A percentile compares a stretch with the other conserved stretches of the same genome.
Evolutionary conservation across 331 rosid genomes (phyloP).

Genomic region (Pyracantha coccinea): DNA sequence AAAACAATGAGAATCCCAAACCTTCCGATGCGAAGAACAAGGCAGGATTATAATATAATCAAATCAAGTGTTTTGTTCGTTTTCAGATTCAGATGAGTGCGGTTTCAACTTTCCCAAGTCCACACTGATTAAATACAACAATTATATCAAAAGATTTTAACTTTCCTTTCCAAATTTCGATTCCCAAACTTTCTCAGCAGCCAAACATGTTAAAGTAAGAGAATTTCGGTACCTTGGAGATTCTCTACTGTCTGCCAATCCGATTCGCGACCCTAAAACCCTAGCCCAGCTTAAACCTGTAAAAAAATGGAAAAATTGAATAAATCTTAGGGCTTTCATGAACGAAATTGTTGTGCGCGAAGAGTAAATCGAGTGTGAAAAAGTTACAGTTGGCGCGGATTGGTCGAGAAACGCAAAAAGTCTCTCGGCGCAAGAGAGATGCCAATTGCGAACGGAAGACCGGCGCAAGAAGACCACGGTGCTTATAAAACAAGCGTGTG

Average conservation of each 20-base stretch:
- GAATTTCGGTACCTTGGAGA: background rate
- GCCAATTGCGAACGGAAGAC: background rate
- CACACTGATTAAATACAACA: background rate
- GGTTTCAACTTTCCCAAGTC: background rate
- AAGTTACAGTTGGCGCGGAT: conserved; percentile 10
- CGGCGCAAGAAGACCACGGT: background rate
- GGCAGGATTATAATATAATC: background rate
- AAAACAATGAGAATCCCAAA: background rate
- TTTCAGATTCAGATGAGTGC: background rate
- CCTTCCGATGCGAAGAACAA: background rate
- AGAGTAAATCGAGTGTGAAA: background rate
- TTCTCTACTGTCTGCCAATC: background rate
- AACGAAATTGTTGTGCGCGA: background rate
- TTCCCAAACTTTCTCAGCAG: background rate
- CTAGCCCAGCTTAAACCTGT: conserved; percentile 24
- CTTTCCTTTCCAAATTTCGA: background rate
- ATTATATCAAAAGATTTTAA: background rate
- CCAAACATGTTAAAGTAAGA: background rate
- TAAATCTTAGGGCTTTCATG: background rate
- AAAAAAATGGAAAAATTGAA: background rate
- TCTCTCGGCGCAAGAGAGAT: background rate
- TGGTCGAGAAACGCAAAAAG: background rate
- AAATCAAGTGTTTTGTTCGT: background rate
- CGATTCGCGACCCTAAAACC: conserved; percentile 25
- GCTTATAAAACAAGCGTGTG: background rate